Base-by-base conservation (phyloP, 2,329 filamentous ascomycete genomes). In the Fusarium multiceps region DNA sequence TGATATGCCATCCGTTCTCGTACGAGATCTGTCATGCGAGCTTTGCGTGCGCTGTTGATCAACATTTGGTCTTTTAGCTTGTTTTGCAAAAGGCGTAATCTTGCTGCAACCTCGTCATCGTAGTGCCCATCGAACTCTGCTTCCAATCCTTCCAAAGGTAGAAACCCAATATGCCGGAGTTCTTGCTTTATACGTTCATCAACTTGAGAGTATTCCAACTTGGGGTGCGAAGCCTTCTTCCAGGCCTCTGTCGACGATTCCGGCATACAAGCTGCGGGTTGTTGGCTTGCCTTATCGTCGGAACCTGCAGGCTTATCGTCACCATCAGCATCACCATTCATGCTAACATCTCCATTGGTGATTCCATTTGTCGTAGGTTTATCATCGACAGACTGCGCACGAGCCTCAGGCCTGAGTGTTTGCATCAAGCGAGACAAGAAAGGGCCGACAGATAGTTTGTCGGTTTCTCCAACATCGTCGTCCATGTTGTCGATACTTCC, bases 1-100 rank as follows among this genome's bases (percentile, higher is more conserved):
- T 99, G 96, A 81, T 96, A 91, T 0, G 96, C 96, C 89, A 99
- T 95, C 71, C 93, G 90, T 78, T 97, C 94, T 74, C 94, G 92
- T 10, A 96, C 93, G 28, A 98, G 86, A 40, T 98, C 94, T 2
- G 93, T 89, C 13, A 99, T 85, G 4, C 94, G 89, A 9, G 93
- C 87, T 81, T 98, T 98, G 68, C 94, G 92, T 7, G 95, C 93
- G 41, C 94, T 95, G 78, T 99, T 99, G 79, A 92, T 84, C 59
- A 97, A 89, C 78, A 92, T 92, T 77, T 96, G 91, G 63, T 94
- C 90, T 71, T 93, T 92, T 4, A 99, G 87, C 54, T 93, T 90
- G 55, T 88, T 85, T 77, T 99, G 96, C 3, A 99, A 85, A 25
- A 93, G 89, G 13, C 96, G 93, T 23, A 99, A 84, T 21, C 96